Evolutionary conservation across 2,329 filamentous ascomycete genomes (phyloP), one percentile per base, ranked within the genome.

Genomic region (Claviceps africana): DNA sequence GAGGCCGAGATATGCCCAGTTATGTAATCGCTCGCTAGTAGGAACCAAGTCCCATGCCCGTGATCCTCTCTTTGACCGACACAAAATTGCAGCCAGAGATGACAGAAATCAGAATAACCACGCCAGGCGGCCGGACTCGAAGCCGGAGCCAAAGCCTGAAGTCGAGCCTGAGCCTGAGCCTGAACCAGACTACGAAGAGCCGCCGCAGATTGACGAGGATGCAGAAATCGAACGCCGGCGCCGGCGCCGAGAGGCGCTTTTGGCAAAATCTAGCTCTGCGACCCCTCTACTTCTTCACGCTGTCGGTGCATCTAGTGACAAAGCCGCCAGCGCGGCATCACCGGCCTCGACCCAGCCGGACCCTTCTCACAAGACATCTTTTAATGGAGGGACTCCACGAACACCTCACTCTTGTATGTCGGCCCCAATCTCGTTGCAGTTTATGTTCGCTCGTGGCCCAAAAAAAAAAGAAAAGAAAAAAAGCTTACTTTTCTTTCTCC

Each of bases 201-300:
- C 76, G 52, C 74, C 81, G 59, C 74, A 78, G n/a, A 65, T 88
- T 59, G 85, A 94, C 65, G 86, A 94, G 70, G 86, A 85, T 56
- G 83, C 86, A 58, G 77, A 91, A 62, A 86, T 95, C 61, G 86
- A 94, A 66, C 83, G 88, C 61, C 85, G 90, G 52, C 85, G 89
- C 30, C 88, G 85, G 64, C 81, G 86, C 54, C 83, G 90, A 58
- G 87, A 93, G 70, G 87, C 88, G 57, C 85, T 95, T 57, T 79
- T 88, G 64, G 85, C 87, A 65, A 94, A 89, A 71, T 85, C 88
- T 61, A 82, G 81, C 58, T 82, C 84, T 61, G 78, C 82, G 50
- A 83, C 83, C 48, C 85, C 86, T 50, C 74, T 91, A 61, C 77
- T 86, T 55, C 80, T 91, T 56, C 83, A 90, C 68, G 84, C 85